These are phyloP conservation scores for Phialocephala sp. DNA, from an alignment of 2,329 filamentous ascomycete species.

Conservation along the genomic window DNA sequence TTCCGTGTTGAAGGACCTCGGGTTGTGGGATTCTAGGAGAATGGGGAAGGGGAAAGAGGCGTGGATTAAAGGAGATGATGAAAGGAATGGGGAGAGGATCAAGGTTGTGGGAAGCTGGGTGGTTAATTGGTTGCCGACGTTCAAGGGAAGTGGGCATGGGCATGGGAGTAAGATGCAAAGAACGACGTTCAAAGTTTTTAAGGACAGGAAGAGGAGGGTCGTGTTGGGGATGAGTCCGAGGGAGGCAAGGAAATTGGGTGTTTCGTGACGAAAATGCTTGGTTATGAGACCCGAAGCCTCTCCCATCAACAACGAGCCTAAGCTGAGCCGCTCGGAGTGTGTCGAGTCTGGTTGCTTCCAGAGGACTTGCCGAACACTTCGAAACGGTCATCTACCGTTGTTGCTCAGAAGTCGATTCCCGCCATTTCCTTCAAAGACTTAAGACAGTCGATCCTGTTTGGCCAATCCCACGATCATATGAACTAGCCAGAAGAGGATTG, in stretches of 20 bases:
- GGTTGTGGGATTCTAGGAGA: not conserved
- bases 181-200: constrained; percentile 4
- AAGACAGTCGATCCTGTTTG: too few species aligned
- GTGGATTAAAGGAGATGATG: not conserved
- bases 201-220: constrained; percentile 1
- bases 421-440: too few species aligned
- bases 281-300: not conserved
- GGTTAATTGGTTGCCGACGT: not conserved
- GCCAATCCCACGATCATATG: too few species aligned
- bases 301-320: not conserved
- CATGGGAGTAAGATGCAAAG: constrained; percentile 1
- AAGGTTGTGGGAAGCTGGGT: constrained; percentile 1
- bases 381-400: not conserved
- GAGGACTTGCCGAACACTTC: not conserved
- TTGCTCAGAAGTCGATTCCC: too few species aligned
- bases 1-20: constrained; percentile 2
- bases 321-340: not conserved
- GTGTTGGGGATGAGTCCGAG: constrained; percentile 3
- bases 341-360: not conserved
- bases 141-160: not conserved
- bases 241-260: not conserved
- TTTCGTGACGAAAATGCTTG: not conserved
- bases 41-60: constrained; percentile 4
- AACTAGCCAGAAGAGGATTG: too few species aligned
- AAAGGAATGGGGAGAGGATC: not conserved